A percentile compares a stretch with the other conserved stretches of the same genome.
These are phyloP conservation scores for Centaurea solstitialis DNA, from an alignment of 129 eudicot species.

Conservation along the genomic window DNA sequence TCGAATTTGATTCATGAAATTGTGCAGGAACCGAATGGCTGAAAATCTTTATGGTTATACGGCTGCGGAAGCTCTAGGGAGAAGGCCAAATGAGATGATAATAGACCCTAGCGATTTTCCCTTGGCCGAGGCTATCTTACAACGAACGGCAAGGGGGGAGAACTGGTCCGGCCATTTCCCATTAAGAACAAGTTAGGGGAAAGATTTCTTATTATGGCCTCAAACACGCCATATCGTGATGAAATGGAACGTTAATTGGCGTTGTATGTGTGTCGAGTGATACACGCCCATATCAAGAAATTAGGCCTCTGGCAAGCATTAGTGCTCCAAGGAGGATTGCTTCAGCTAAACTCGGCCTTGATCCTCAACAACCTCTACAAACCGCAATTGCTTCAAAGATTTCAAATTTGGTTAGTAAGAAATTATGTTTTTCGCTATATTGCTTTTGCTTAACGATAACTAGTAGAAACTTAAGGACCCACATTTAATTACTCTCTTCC, in stretches of 20 bases:
- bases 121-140: constrained; percentile 52
- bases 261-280: constrained; percentile 75
- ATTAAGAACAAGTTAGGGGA: constrained; percentile 71
- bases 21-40: constrained; percentile 83
- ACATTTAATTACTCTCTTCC: neutral
- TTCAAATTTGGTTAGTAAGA: constrained; percentile 69
- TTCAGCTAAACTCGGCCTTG: constrained; percentile 82
- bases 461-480: neutral
- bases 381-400: constrained; percentile 80
- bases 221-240: constrained; percentile 78
- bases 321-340: constrained; percentile 60
- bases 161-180: constrained; percentile 88
- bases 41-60: constrained; percentile 80
- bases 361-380: constrained; percentile 93
- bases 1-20: neutral
- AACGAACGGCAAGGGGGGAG: constrained; percentile 54
- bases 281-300: constrained; percentile 62
- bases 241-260: constrained; percentile 72
- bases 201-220: constrained; percentile 43
- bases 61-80: constrained; percentile 80
- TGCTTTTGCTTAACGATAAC: neutral
- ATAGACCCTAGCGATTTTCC: constrained; percentile 43
- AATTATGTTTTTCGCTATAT: neutral
- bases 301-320: constrained; percentile 35
- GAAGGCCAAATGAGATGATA: constrained; percentile 47